Base-by-base conservation (phyloP, 78 protist species). In the Dictyostelium brefeldianum region DNA sequence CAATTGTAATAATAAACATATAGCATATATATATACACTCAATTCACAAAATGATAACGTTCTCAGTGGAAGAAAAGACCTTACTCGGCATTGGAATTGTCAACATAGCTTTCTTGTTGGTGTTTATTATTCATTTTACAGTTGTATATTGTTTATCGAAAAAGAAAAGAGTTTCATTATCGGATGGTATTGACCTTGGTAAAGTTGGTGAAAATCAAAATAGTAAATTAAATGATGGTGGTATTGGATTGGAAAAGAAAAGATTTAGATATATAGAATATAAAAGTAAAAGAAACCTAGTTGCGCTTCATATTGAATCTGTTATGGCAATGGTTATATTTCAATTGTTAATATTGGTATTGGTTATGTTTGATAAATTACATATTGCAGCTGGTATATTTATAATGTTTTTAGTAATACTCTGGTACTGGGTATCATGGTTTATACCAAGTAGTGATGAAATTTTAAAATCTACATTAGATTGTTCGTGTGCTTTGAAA, bases 61-160 rank as follows among this genome's bases (percentile, higher is more conserved):
- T 83, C n/a, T n/a, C 9, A 83, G 90, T 53, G 90, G 90, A 83
- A 43, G 90, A 83, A 56, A 83, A 71, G 25, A 70, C 90, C 27
- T 5, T 83, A 9, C 43, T 83, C 0, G 80, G 57, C 8, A 57
- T 83, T 47, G 90, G 90, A n/a, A 18, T 31, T 25, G 17, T 83
- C 4, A 41, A 51, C 71, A 77, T 77, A 48, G 5, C 48, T 5
- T 53, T 67, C 22, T 7, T 83, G 12, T 54, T 83, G 31, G 22
- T 83, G 7, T 83, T 47, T 29, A 0, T 43, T 29, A 10, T 71
- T 22, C 48, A 70, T 31, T 29, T 83, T 12, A 41, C 41, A 9
- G 54, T 83, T 15, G 12, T 83, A 11, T 83, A 65, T 14, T 27
- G 43, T 69, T 11, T 83, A 41, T 29, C 25, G 5, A 22, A 75